A percentile compares a stretch with the other conserved stretches of the same genome.
These are phyloP conservation scores for Phyllosticta capitalensis DNA, from an alignment of 2,329 filamentous ascomycete species.

Conservation along the genomic window DNA sequence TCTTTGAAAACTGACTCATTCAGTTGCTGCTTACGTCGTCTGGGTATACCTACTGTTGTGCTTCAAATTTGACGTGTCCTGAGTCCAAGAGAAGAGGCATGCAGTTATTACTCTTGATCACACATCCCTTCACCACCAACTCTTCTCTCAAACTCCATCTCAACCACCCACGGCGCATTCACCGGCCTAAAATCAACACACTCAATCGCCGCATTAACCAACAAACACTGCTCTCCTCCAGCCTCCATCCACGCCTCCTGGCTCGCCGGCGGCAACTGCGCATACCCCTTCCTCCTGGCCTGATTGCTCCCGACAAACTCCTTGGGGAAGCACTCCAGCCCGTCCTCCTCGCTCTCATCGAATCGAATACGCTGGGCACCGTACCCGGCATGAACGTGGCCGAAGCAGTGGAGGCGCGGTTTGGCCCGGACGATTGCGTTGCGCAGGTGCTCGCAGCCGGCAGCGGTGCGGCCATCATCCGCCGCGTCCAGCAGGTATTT, in stretches of 20 bases:
- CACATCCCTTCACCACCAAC: no score
- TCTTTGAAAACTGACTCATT: no score
- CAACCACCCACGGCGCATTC: slow-evolving; percentile 48
- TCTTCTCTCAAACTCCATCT: slow-evolving; percentile 17
- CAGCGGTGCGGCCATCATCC: slow-evolving; percentile 15
- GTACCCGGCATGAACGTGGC: slow-evolving; percentile 51
- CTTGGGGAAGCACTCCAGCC: not conserved
- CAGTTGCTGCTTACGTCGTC: no score
- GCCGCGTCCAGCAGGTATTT: slow-evolving; percentile 39
- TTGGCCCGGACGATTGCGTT: slow-evolving; percentile 40
- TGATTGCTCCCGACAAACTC: slow-evolving; percentile 6
- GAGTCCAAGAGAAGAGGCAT: no score
- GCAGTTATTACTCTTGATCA: no score
- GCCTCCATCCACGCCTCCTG: slow-evolving; percentile 6
- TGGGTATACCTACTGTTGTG: no score
- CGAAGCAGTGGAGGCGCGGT: slow-evolving; percentile 50
- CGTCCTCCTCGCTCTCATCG: slow-evolving; percentile 13
- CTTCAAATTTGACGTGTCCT: no score
- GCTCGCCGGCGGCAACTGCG: not conserved
- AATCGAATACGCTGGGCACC: slow-evolving; percentile 29
- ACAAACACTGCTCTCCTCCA: slow-evolving; percentile 42
- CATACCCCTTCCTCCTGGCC: slow-evolving; percentile 4
- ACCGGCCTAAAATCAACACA: slow-evolving; percentile 37
- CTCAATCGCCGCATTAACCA: slow-evolving; percentile 51
- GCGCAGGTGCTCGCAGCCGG: slow-evolving; percentile 47